Conservation (phyloP, 495 filamentous ascomycete genomes). For the Podospora comata region DNA sequence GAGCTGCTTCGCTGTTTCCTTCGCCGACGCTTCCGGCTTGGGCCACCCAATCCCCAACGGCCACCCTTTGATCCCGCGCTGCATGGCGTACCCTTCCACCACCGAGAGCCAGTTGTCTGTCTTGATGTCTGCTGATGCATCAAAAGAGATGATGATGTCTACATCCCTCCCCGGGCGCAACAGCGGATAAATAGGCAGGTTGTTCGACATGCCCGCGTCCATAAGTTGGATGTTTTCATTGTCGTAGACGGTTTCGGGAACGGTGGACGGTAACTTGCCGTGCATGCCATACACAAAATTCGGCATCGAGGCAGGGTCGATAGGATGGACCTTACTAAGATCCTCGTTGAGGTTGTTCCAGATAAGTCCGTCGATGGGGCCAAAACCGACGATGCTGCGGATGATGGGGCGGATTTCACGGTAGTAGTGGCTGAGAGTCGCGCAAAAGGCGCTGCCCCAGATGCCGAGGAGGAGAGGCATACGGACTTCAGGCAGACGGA, state of each 20-base stretch:
- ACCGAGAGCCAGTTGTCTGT: slow-evolving; percentile 79
- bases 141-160: slow-evolving; percentile 71
- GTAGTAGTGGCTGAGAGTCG: slow-evolving; percentile 92
- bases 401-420: slow-evolving; percentile 82
- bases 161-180: slow-evolving; percentile 82
- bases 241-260: slow-evolving; percentile 69
- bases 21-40: slow-evolving; percentile 47
- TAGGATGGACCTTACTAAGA: slow-evolving; percentile 83
- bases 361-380: slow-evolving; percentile 81
- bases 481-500: slow-evolving; percentile 74
- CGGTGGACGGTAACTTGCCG: slow-evolving; percentile 64
- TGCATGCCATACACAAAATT: slow-evolving; percentile 84
- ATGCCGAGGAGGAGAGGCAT: slow-evolving; percentile 82
- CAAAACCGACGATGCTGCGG: slow-evolving; percentile 67
- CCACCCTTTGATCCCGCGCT: slow-evolving; percentile 89
- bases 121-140: slow-evolving; percentile 41
- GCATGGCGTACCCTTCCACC: slow-evolving; percentile 84
- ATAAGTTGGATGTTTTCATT: slow-evolving; percentile 76
- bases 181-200: slow-evolving; percentile 90
- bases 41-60: slow-evolving; percentile 92
- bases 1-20: slow-evolving; percentile 59
- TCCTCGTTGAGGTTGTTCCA: slow-evolving; percentile 75
- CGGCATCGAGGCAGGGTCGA: slow-evolving; percentile 82
- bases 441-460: slow-evolving; percentile 94
- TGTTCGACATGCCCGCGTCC: slow-evolving; percentile 98